Evolutionary conservation across 169 alveolate genomes (phyloP), one percentile per base, ranked within the genome.

Genomic region (Eimeria praecox): DNA sequence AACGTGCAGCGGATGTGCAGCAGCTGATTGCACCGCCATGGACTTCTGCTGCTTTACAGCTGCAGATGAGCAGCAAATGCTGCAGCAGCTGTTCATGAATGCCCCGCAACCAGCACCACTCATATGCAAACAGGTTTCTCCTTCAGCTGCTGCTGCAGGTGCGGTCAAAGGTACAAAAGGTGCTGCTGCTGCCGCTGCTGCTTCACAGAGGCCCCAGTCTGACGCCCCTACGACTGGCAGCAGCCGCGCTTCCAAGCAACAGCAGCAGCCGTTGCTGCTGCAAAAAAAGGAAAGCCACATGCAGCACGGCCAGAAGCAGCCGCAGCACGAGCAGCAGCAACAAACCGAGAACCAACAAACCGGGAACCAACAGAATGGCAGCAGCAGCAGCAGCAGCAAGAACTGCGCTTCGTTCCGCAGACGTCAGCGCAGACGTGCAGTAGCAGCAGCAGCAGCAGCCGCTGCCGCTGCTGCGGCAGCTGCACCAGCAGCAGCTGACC

Each of bases 41-140:
- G 92, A 85, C 59, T 56, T 85, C 54, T 85, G 92, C 92, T 85
- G 92, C 78, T 85, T 85, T 42, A 30, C 92, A 56, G 92, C 92
- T 18, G 80, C 77, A 33, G 78, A 85, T 38, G 92, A 85, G 78
- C 78, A 85, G 92, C 77, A 54, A 22, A 85, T 85, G 92, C 56
- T 85, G 54, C 92, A 56, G 92, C 92, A 85, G 78, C 78, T 85
- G 27, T 85, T 85, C 44, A 33, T 56, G 92, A 49, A 85, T 42
- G 77, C 56, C 27, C 92, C 92, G 52, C 92, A 38, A 35, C 92
- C 92, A 42, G 56, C 78, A 59, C 22, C 56, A 18, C 77, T 56
- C 3, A 85, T 38, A 40, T 8, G 22, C 56, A 12, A 85, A 27
- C 52, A 44, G 33, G 73, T 49, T 80, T 69, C 90, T 22, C 52